Base-by-base conservation (phyloP, 73 alveolate species). In the Paramecium bursaria region DNA sequence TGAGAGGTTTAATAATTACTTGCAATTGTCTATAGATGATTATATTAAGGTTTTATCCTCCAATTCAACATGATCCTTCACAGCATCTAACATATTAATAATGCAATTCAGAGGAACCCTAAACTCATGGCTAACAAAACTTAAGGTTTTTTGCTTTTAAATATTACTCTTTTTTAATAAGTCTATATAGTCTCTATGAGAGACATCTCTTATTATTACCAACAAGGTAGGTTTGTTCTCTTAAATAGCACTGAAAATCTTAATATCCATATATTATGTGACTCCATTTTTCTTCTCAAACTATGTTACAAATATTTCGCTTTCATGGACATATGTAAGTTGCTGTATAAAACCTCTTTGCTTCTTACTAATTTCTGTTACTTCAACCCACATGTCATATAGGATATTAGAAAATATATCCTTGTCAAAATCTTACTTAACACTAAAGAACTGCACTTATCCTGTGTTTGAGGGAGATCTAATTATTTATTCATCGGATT, bases 101-200 rank as follows among this genome's bases (percentile, higher is more conserved):
- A 86, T 75, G 25, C 88, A 86, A 17, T 52, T 86, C 19, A 86
- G 19, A 1, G 91, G 91, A n/a, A 88, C 75, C 48, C 91, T 25
- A 33, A 86, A 52, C 17, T 86, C 91, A 86, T 86, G 88, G 29
- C 88, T 85, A 15, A 86, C 88, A 14, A 85, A 86, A 19, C 88
- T 74, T 35, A 86, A 75, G 6, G 73, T 74, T 48, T 74, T 75
- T 2, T 85, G 50, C 25, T 86, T 86, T 27, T 74, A 75, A 11
- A 35, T 60, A 21, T 75, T 75, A 13, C 50, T 21, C 17, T 86
- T 74, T 75, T 86, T 75, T 23, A 47, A 22, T 25, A 74, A 14
- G 46, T 86, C 57, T 29, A 74, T 74, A 22, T 86, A 74, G 54
- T 86, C 74, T 10, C 48, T 74, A 50, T 86, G 55, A 19, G 86